These are phyloP conservation scores for Phragmites australis DNA, from an alignment of 176 grass and related monocot species.

Conservation along the genomic window DNA sequence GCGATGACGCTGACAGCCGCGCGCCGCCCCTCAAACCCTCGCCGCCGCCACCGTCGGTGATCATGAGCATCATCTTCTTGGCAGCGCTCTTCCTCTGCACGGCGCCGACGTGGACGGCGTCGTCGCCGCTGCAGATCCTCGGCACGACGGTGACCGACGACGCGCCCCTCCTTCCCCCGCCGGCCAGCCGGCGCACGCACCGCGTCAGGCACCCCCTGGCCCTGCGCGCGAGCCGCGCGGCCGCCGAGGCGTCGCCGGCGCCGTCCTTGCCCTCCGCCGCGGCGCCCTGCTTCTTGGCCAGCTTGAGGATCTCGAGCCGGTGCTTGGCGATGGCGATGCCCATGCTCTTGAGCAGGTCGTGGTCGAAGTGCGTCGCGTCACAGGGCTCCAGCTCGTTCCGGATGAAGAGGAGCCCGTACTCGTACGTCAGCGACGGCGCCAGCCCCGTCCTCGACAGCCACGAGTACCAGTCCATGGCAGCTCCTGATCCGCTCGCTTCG, in stretches of 20 bases:
- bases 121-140: constrained; percentile 46
- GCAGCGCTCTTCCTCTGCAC: constrained; percentile 40
- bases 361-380: constrained; percentile 74
- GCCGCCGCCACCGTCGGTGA: constrained; percentile 37
- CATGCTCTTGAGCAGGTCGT: constrained; percentile 96
- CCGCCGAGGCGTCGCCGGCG: background rate
- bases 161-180: background rate
- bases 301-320: constrained; percentile 73
- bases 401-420: constrained; percentile 64
- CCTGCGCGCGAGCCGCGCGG: constrained; percentile 22
- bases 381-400: constrained; percentile 70
- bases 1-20: constrained; percentile 32
- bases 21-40: background rate
- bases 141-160: constrained; percentile 46
- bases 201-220: constrained; percentile 47
- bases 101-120: constrained; percentile 37
- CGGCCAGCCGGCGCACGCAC: constrained; percentile 42
- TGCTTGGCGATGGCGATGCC: constrained; percentile 86
- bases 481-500: background rate
- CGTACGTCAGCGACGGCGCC: constrained; percentile 52
- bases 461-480: constrained; percentile 74
- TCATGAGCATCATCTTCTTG: constrained; percentile 71
- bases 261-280: no score
- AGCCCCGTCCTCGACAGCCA: constrained; percentile 72
- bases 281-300: constrained; percentile 38